Conservation (phyloP, 208 protist genomes). For the Trypanosoma caninum region DNA sequence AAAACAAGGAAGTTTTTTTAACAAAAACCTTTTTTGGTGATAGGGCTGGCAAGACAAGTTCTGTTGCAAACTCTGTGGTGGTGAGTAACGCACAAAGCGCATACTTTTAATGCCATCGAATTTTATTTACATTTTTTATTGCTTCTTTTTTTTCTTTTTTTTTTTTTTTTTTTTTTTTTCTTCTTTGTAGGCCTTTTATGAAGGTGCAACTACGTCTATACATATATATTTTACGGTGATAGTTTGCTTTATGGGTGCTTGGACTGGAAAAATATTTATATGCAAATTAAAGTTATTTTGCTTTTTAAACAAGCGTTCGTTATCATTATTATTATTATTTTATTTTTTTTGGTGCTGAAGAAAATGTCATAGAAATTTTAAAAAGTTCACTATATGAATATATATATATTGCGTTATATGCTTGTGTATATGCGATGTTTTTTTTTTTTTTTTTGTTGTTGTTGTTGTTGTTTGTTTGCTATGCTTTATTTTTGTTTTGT, state of each 20-base stretch:
- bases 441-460: slow-evolving; percentile 19
- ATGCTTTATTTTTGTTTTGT: background rate
- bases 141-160: slow-evolving; percentile 1
- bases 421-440: background rate
- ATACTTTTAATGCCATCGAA: slow-evolving; percentile 36
- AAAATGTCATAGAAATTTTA: too few species aligned
- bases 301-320: too few species aligned
- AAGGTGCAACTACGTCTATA: too few species aligned
- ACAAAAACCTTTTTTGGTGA: slow-evolving; percentile 43
- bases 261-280: too few species aligned
- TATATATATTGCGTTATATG: background rate
- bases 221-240: too few species aligned
- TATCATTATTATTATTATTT: too few species aligned
- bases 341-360: too few species aligned
- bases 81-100: slow-evolving; percentile 24
- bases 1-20: slow-evolving; percentile 14
- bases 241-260: too few species aligned
- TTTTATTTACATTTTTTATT: slow-evolving; percentile 1
- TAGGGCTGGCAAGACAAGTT: background rate
- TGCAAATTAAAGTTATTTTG: too few species aligned
- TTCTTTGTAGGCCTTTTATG: background rate
- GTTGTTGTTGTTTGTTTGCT: slow-evolving; percentile 1
- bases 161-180: background rate
- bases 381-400: background rate
- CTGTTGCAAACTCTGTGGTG: slow-evolving; percentile 11